These are phyloP conservation scores for Aspergillus panamensis DNA, from an alignment of 495 filamentous ascomycete genomes.

Conservation along the genomic window DNA sequence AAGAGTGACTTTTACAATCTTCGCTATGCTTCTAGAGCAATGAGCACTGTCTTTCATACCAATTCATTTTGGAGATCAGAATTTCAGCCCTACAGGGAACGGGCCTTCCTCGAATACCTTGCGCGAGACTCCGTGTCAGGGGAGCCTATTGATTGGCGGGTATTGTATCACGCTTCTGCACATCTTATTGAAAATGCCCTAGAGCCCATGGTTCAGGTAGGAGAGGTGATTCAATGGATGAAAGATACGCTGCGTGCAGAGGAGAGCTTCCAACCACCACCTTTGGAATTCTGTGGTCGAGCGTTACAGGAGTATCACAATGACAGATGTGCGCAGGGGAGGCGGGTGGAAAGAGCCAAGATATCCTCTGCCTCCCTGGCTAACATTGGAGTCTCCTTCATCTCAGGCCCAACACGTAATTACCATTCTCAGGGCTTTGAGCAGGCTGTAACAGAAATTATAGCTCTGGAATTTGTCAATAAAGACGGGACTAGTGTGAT, in stretches of 20 bases:
- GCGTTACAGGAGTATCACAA: conserved; percentile 5
- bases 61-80: conserved; percentile 1
- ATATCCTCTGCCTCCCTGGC: neutral
- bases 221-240: conserved; percentile 6
- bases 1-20: neutral
- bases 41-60: neutral
- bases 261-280: neutral
- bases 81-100: neutral
- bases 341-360: conserved; percentile 2
- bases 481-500: neutral
- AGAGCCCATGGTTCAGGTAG: neutral
- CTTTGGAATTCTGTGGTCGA: neutral
- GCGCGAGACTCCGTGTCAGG: neutral
- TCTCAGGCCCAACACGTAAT: neutral
- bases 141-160: neutral
- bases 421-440: neutral
- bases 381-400: neutral
- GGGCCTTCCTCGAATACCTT: neutral
- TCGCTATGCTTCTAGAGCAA: neutral
- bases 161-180: conserved; percentile 2
- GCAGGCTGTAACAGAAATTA: neutral
- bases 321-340: neutral
- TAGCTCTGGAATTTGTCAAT: neutral
- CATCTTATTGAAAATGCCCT: neutral
- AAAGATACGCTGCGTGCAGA: neutral